Evolutionary conservation across 305 asterid species (phyloP), one percentile per base, ranked within the genome.

Genomic region (Rubia tinctorum): DNA sequence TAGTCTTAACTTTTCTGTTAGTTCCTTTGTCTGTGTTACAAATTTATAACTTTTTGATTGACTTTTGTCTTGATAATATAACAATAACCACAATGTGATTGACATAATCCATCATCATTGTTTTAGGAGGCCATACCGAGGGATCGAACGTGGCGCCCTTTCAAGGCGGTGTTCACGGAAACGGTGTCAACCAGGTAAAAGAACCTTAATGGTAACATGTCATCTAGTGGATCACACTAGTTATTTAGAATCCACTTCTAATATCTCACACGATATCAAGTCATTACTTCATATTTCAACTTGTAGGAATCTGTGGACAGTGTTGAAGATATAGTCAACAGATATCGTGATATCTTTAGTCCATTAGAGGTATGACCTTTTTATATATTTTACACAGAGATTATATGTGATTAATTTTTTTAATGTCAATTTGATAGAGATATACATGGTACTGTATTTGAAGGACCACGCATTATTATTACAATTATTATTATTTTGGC

Each of bases 251-350:
- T 55, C 7, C 37, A 45, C 58, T 43, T 8, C 62, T 66, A 6
- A 40, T 63, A 22, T 34, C 2, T 20, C 17, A 11, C 27, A 7
- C 7, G 20, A 68, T 61, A 42, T 22, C 27, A 67, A 45, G n/a
- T 8, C 25, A 40, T 20, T 49, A 49, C 56, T 43, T 58, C 8
- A 64, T 66, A 42, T 66, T 49, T 18, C 20, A 30, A 59, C n/a
- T 75, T 27, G 55, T 34, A 75, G 79, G 74, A 37, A n/a, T 53
- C 5, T n/a, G 14, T 30, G n/a, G 45, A 62, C 51, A 6, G 14
- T 45, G 62, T 8, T 3, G 64, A 27, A 25, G 69, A 34, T 13
- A 5, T 14, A 17, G 64, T 67, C 15, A 49, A 18, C 12, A 34
- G 69, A 69, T 17, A 40, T 30, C 27, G 27, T 23, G 61, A 45